Evolutionary conservation across 2,329 filamentous ascomycete species (phyloP), one percentile per base, ranked within the genome.

Genomic region (Leptographium radiaticola): DNA sequence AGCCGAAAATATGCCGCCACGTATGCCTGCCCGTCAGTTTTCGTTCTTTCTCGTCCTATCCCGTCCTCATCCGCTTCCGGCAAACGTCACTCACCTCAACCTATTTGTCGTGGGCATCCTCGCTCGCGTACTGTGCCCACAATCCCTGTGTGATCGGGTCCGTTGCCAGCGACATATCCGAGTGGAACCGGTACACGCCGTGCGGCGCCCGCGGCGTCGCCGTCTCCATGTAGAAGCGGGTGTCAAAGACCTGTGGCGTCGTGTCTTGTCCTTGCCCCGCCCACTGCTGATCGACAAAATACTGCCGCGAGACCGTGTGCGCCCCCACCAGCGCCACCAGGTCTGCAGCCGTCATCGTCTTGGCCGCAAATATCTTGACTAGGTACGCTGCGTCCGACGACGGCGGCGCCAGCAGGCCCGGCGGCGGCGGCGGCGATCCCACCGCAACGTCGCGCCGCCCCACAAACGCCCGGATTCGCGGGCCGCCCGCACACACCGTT

Each of bases 241-340:
- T 70, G 56, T 80, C 76, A 74, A 74, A 79, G 0, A 71, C 63
- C 15, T 67, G 70, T 0, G 71, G 72, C 0, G 75, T 77, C 6
- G 68, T 66, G 59, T 79, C 75, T 55, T 75, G 70, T 0, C 72
- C 59, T 7, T 63, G 62, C 49, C 67, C 69, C 12, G 66, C 63
- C n/a, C 68, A 63, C 7, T 59, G 46, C 0, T 65, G 55, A 58
- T 76, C 69, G 52, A 72, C 68, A 56, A 71, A 71, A 53, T 66
- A 68, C 59, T 80, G 75, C 57, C 67, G 70, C 9, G 72, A 70
- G 9, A 70, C 66, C 4, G 71, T 71, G 62, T 81, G 77, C 0
- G 77, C 76, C 52, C 78, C 77, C 3, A 80, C 59, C 1, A 81
- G 70, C 1, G 77, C 76, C 2, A 75, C 71, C 4, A 80, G 69